These are phyloP conservation scores for Eruca vesicaria DNA, from an alignment of 441 rosid species.

Conservation along the genomic window DNA sequence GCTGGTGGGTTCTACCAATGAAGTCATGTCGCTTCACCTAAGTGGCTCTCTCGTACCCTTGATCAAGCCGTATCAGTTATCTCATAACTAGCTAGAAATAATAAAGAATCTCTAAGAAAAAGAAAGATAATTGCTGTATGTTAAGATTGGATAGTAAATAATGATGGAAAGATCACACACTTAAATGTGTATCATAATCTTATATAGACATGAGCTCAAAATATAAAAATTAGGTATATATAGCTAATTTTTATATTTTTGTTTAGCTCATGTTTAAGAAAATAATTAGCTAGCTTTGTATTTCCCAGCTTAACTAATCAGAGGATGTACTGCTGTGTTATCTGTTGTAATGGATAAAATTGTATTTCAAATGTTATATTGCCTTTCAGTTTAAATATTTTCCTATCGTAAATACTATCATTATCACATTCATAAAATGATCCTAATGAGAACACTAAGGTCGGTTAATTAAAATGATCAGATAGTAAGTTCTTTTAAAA, in stretches of 20 bases:
- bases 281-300: conserved; percentile 26
- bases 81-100: conserved; percentile 31
- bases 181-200: conserved; percentile 32
- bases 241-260: not conserved
- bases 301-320: conserved; percentile 28
- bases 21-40: conserved; percentile 84
- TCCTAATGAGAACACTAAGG: not conserved
- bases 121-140: not conserved
- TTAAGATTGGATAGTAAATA: conserved; percentile 6
- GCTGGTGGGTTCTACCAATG: conserved; percentile 77
- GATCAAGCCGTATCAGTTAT: conserved; percentile 54
- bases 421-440: not conserved
- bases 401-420: not conserved
- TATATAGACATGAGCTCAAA: too few species aligned
- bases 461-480: not conserved
- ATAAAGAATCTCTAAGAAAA: not conserved
- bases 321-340: conserved; percentile 28
- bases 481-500: not conserved
- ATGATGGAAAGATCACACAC: conserved; percentile 30
- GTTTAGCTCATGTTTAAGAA: not conserved
- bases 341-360: conserved; percentile 5
- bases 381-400: not conserved
- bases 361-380: not conserved
- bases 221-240: too few species aligned
- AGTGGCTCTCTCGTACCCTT: conserved; percentile 61